Conservation (phyloP, 208 protist genomes). For the Endotrypanum monterogeii region DNA sequence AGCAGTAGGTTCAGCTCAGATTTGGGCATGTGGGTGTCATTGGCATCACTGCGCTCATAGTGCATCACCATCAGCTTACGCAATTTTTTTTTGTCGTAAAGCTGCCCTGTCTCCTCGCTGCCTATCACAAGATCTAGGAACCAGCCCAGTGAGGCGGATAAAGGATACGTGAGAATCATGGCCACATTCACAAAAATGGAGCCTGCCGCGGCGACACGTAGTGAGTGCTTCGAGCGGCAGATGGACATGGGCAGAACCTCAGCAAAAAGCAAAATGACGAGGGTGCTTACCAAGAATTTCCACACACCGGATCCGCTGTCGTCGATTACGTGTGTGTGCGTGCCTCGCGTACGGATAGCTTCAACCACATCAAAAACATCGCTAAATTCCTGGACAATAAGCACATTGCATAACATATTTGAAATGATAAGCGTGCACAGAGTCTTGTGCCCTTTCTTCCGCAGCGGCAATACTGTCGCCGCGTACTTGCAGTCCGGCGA, state of each 20-base stretch:
- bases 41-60: conserved; percentile 60
- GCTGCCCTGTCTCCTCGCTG: conserved; percentile 68
- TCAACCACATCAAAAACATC: conserved; percentile 54
- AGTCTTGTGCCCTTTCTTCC: conserved; percentile 79
- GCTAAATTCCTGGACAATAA: conserved; percentile 83
- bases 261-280: conserved; percentile 85
- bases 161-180: conserved; percentile 79
- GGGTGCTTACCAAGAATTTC: conserved; percentile 73
- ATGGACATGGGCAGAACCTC: conserved; percentile 90
- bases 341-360: conserved; percentile 34
- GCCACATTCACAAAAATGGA: conserved; percentile 74
- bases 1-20: conserved; percentile 86
- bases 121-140: conserved; percentile 81
- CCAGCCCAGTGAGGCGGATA: conserved; percentile 73
- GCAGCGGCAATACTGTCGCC: conserved; percentile 72
- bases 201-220: conserved; percentile 78
- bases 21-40: conserved; percentile 50
- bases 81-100: conserved; percentile 89
- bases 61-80: conserved; percentile 88
- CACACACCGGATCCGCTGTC: conserved; percentile 38
- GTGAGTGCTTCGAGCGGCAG: conserved; percentile 88
- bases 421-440: conserved; percentile 87
- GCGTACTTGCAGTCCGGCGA: conserved; percentile 81
- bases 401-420: conserved; percentile 89
- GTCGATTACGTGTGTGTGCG: conserved; percentile 19